Base-by-base conservation (phyloP, 495 filamentous ascomycete genomes). In the Aspergillus leporis region DNA sequence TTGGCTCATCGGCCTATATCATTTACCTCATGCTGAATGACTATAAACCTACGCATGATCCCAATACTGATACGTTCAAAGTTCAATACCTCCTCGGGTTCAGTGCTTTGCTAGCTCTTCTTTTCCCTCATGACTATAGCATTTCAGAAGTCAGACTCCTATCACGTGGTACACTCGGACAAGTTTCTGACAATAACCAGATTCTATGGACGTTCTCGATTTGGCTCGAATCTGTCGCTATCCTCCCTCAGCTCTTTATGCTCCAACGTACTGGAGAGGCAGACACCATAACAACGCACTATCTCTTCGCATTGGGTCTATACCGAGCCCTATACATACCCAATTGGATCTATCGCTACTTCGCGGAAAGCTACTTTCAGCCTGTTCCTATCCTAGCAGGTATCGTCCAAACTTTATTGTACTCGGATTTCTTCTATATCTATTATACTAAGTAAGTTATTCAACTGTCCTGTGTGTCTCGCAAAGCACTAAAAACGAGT, bases 361-460 rank as follows among this genome's bases (percentile, higher is more conserved):
- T 89, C 61, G 77, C 82, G 43, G 91, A 94, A 71, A 77, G 78
- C 31, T 85, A 87, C 76, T 84, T 87, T 58, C 92, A 97, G 72
- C 83, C 83, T 50, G 92, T 96, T 64, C 87, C 93, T 2, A 86
- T 95, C 45, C 59, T 92, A 38, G 94, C 94, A 9, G 94, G 94
- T 10, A 82, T 97, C 30, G 78, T 97, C 59, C 94, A 98, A 81
- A 98, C 94, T 19, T 73, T 98, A 28, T 81, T 98, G 53, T 98
- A 98, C 76, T 96, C 91, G 53, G 94, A 98, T 76, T 98, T 98
- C 79, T 98, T 98, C 81, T 98, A 91, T 81, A 96, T 98, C 61
- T 98, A 98, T 75, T 98, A 96, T 72, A 96, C 88, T 45, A 96
- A 95, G 88, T 90, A 74, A 74, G 85, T 60, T 21, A 10, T 32